Evolutionary conservation across 1,284 basidiomycete genomes (phyloP), one percentile per base, ranked within the genome.

Genomic region (Tilletia caries): DNA sequence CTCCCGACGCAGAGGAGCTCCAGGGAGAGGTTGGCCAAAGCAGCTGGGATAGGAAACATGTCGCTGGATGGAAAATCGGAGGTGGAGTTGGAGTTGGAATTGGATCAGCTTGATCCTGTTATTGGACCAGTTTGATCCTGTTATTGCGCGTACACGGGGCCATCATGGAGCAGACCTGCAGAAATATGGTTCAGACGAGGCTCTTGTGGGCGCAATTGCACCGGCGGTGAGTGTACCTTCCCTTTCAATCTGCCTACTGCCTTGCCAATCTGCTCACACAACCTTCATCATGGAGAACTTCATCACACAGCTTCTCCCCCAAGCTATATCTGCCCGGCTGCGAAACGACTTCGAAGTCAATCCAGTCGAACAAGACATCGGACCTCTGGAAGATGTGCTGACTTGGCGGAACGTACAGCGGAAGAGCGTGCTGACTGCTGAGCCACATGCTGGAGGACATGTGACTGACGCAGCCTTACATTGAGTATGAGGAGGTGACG

Each of bases 211-310:
- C 46, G 92, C 94, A 1, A 90, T 98, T 68, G 88, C 90, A 5
- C 93, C 93, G 0, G 84, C 89, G 3, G 43, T 66, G 65, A 64
- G 62, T 64, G 18, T n/a, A 6, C 33, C 34, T 64, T 37, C 18
- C 25, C 41, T 37, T 5, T 41, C 33, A 10, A 6, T 41, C 37
- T 41, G 37, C 37, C 8, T n/a, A n/a, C n/a, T n/a, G n/a, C n/a
- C 15, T 41, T 41, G 37, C 37, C 2, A 10, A 6, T 15, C 8
- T 1, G 37, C 37, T 37, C 27, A 37, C 62, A 23, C 20, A 20
- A 86, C 87, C 0, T 99, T 98, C 84, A 90, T 98, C 72, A 88
- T 88, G 58, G 95, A 98, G 85, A 99, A 98, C 81, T 86, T 98
- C 69, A 88, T 98, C 69, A 93, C 98, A 79, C 96, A 99, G 83